phyloP scores from a whole-genome alignment of 2,329 filamentous ascomycete genomes.

The Aspergillus glaucus region DNA sequence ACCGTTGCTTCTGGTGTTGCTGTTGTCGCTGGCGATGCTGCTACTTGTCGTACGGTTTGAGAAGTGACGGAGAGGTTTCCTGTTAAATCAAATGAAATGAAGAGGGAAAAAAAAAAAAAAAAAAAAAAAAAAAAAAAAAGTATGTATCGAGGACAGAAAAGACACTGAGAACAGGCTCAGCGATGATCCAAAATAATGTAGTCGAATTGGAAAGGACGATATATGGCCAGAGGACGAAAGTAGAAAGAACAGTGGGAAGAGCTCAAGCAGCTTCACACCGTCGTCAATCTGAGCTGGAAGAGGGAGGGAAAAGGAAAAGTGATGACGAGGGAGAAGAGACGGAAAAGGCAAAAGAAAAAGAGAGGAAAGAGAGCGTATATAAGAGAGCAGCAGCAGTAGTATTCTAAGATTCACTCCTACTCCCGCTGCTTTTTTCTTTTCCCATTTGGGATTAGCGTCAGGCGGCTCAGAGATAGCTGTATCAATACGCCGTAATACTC shows the following conservation, averaged over 20 bases:
- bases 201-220: background rate
- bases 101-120: too few relatives aligned
- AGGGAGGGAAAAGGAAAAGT: background rate
- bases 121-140: conserved; percentile 1
- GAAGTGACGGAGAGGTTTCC: background rate
- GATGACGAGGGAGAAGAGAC: background rate
- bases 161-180: background rate
- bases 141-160: background rate
- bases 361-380: background rate
- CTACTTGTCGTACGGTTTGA: conserved; percentile 6
- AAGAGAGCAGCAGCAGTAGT: background rate
- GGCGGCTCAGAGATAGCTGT: too few relatives aligned
- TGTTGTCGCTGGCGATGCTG: background rate
- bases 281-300: background rate
- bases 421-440: too few relatives aligned
- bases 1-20: background rate
- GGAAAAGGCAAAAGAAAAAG: conserved; percentile 1
- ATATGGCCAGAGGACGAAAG: background rate
- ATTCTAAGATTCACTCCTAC: too few relatives aligned
- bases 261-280: background rate
- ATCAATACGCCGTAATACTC: too few relatives aligned
- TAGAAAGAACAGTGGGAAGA: background rate
- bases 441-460: too few relatives aligned
- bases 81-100: conserved; percentile 6
- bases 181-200: background rate